phyloP scores from a whole-genome alignment of 2,329 filamentous ascomycete species.

The Sclerotinia nivalis region DNA sequence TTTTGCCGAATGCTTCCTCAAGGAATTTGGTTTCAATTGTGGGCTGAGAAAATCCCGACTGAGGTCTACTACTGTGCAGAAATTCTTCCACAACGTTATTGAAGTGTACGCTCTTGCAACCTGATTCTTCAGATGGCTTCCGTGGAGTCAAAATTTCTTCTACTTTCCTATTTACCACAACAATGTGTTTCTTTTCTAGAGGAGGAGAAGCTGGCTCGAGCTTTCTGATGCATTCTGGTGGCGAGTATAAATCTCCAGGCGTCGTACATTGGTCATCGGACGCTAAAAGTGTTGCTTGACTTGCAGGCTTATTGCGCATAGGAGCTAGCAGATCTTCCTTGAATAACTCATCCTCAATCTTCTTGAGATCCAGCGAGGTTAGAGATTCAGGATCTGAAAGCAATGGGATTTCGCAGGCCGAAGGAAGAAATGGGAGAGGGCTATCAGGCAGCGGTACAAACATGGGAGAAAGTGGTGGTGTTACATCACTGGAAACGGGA shows the following conservation, averaged over 20 bases:
- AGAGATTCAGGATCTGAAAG: constrained; percentile 34
- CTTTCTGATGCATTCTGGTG: constrained; percentile 28
- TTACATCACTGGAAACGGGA: constrained; percentile 33
- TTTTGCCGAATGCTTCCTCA: constrained; percentile 34
- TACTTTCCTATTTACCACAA: constrained; percentile 34
- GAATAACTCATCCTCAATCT: constrained; percentile 37
- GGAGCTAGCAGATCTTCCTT: constrained; percentile 36
- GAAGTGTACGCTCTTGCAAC: constrained; percentile 35
- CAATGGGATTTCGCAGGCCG: constrained; percentile 33
- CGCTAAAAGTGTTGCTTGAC: constrained; percentile 10
- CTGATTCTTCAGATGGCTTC: constrained; percentile 16
- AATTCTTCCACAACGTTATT: constrained; percentile 35
- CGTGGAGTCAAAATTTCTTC: constrained; percentile 39
- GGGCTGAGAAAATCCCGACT: constrained; percentile 15
- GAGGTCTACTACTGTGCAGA: constrained; percentile 22
- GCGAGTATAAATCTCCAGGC: constrained; percentile 61
- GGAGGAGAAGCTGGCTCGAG: constrained; percentile 13
- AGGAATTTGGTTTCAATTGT: constrained; percentile 31
- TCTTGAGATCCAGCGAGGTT: constrained; percentile 34
- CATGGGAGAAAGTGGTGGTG: constrained; percentile 39
- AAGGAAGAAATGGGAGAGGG: not conserved
- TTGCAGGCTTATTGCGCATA: constrained; percentile 15
- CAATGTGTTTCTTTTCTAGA: constrained; percentile 24
- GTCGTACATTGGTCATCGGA: constrained; percentile 55
- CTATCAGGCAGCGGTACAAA: constrained; percentile 6